Base-by-base conservation (phyloP, 495 filamentous ascomycete genomes). In the Penicillium robsamsonii region DNA sequence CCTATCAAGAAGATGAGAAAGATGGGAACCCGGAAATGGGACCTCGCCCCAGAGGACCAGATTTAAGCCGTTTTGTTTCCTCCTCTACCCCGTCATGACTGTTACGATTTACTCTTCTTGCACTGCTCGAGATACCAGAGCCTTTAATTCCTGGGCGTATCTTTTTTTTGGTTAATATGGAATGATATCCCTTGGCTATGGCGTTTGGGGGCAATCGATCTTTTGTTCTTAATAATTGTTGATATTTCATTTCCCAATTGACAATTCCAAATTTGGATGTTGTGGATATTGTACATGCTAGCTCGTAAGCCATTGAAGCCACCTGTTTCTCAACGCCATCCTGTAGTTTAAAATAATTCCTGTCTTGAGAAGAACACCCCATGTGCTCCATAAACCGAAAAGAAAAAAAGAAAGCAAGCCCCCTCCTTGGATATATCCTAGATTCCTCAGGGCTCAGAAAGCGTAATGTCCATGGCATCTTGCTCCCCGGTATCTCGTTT, bases 1-100 rank as follows among this genome's bases (percentile, higher is more conserved):
- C 69, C 73, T 1, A 66, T 58, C n/a, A 73, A 79, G 66, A 83
- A 79, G 55, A 69, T 70, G 25, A 72, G 76, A 56, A 83, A 83
- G 63, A 71, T 85, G 65, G 76, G 76, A 5, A 75, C 78, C 2
- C 69, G 80, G 54, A 84, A 80, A 60, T 83, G 77, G 75, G 83
- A 84, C 62, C 60, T 84, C 59, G 78, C 70, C 22, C 78, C 81
- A 12, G 81, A 83, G 60, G 76, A 74, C n/a, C 76, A 81, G 42
- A 62, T 77, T 20, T 79, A 67, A 62, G 2, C 3, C 2, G 20
- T 18, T 9, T 52, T 8, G 41, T 48, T 33, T 24, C 33, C 37
- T 20, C 29, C 37, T 44, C 10, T 53, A 4, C 4, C 0, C 27
- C 8, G 44, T 58, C 42, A 67, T 50, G 66, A 66, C 50, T 41